These are phyloP conservation scores for Ogataea corticis DNA, from an alignment of 805 yeast genomes.

Conservation along the genomic window DNA sequence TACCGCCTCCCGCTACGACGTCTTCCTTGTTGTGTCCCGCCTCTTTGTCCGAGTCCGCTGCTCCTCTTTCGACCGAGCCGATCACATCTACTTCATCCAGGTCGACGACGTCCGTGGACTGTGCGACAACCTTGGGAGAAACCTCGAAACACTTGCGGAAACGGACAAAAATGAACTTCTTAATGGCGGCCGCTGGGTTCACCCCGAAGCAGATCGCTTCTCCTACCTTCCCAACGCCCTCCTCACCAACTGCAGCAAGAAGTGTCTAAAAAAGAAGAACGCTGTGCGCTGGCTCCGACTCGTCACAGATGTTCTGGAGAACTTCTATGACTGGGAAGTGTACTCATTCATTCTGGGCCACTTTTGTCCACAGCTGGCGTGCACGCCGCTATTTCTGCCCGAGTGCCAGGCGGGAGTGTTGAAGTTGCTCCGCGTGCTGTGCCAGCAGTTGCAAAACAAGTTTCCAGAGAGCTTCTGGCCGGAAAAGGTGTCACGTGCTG, in stretches of 20 bases:
- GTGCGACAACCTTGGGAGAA: constrained; percentile 58
- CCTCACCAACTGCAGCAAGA: constrained; percentile 41
- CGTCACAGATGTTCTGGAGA: constrained; percentile 49
- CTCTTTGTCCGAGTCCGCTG: constrained; percentile 54
- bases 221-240: constrained; percentile 47
- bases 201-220: constrained; percentile 50
- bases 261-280: constrained; percentile 33
- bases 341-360: constrained; percentile 68
- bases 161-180: constrained; percentile 26
- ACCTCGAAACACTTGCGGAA: constrained; percentile 33
- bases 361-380: constrained; percentile 68
- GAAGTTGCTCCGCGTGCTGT: constrained; percentile 41
- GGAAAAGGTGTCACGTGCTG: constrained; percentile 49
- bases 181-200: constrained; percentile 48
- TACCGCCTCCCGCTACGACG: constrained; percentile 12
- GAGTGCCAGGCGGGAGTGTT: constrained; percentile 44
- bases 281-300: constrained; percentile 53
- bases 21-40: constrained; percentile 50
- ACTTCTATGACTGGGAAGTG: constrained; percentile 66
- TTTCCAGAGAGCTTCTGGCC: constrained; percentile 47
- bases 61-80: constrained; percentile 24
- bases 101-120: constrained; percentile 68
- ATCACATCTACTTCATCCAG: constrained; percentile 47
- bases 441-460: constrained; percentile 58
- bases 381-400: constrained; percentile 48